Base-by-base conservation (phyloP, 2,329 filamentous ascomycete genomes). In the Fusarium temperatum region DNA sequence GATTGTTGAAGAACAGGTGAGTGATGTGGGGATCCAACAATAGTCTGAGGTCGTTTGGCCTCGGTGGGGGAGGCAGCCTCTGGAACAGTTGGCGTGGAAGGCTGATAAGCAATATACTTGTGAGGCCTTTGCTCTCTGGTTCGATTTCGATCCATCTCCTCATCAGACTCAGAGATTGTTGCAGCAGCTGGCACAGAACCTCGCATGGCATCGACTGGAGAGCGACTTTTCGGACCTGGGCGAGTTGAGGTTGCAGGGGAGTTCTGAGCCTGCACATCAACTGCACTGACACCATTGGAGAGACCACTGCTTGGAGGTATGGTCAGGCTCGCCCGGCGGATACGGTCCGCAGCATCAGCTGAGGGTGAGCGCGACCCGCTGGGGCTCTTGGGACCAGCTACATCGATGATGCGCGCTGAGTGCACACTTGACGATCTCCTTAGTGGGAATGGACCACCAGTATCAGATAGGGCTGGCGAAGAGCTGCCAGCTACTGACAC, bases 381-480 rank as follows among this genome's bases (percentile, higher is more conserved):
- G 18, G 88, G 87, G 71, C 87, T 89, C 71, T 86, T 87, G 26
- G 87, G 87, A 17, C 84, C 84, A 14, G 85, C 75, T 10, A 90
- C 88, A 41, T 90, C 88, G 32, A 90, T 87, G 41, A 91, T 82
- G n/a, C 89, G 87, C 41, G 87, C 86, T 7, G 89, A 90, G 68
- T 86, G 86, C 24, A 89, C 83, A 73, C 88, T 89, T 6, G 86
- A 75, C 78, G 86, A 75, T 82, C 79, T 71, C 74, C 83, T 71
- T 77, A 83, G 70, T 66, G 82, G 66, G 83, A 79, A 61, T 76
- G 84, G 70, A 74, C 75, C 85, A 35, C 83, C 83, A 45, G 82
- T 81, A 13, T 90, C 88, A 1, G 87, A 87, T 5, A 82, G 80
- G 6, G 86, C 81, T 5, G 87, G 86, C 2, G 87, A 88, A 38